Evolutionary conservation across 345 rosid genomes (phyloP).

Genomic region (Citrus inodora): DNA sequence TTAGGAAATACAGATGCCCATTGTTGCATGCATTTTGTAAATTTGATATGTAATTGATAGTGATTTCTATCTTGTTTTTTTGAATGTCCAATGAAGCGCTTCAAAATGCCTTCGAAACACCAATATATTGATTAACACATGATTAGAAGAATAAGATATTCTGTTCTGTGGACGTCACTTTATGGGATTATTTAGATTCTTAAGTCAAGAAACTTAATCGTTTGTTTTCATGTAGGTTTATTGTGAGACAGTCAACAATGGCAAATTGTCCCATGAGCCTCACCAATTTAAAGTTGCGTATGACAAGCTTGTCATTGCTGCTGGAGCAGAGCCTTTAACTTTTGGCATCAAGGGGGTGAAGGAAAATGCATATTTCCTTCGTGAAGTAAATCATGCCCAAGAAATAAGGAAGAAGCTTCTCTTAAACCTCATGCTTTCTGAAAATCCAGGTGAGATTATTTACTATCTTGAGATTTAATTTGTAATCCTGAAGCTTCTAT

Average conservation of each 20-base stretch:
- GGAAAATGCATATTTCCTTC: conserved; percentile 86
- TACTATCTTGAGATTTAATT: neutral
- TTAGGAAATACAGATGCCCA: neutral
- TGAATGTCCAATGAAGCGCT: neutral
- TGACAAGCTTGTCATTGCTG: conserved; percentile 83
- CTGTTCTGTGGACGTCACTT: neutral
- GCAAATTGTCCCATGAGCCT: conserved; percentile 50
- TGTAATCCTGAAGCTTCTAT: neutral
- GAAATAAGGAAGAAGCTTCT: conserved; percentile 92
- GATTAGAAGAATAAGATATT: neutral
- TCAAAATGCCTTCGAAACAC: neutral
- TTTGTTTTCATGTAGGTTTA: conserved; percentile 47
- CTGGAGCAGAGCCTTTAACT: conserved; percentile 91
- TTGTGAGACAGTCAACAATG: conserved; percentile 66
- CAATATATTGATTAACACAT: neutral
- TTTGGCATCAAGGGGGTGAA: conserved; percentile 85
- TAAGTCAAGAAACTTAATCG: neutral
- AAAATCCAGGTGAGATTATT: conserved; percentile 61
- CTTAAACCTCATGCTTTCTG: conserved; percentile 87
- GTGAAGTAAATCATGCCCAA: conserved; percentile 92
- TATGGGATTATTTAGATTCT: neutral
- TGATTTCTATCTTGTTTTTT: too few species aligned
- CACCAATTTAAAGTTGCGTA: conserved; percentile 80
- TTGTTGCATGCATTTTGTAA: neutral
- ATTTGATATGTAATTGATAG: neutral